phyloP scores from a whole-genome alignment of 2,329 filamentous ascomycete genomes.

The Onygenales sp. region DNA sequence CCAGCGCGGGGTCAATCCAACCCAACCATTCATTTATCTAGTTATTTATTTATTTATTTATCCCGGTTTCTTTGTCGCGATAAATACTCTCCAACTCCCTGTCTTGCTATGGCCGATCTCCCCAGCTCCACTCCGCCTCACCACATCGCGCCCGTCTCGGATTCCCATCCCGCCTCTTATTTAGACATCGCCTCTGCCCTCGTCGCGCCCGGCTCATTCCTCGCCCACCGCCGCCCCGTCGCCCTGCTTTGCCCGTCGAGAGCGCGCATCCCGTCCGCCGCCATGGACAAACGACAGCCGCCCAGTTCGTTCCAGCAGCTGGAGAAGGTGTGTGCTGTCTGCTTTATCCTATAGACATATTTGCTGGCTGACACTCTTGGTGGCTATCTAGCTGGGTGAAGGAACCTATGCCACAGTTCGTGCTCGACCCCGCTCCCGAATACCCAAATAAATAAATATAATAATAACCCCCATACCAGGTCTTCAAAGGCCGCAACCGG shows the following conservation, averaged over 20 bases:
- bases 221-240: slow-evolving; percentile 18
- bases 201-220: slow-evolving; percentile 28
- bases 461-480: slow-evolving; percentile 41
- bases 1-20: too few species aligned
- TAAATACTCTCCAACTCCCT: too few species aligned
- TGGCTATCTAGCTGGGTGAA: slow-evolving; percentile 63
- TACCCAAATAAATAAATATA: neutral
- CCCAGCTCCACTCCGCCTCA: neutral
- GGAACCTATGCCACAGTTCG: slow-evolving; percentile 95
- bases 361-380: slow-evolving; percentile 5
- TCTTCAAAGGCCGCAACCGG: slow-evolving; percentile 96
- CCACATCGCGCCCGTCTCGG: neutral
- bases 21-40: too few species aligned
- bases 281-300: slow-evolving; percentile 85
- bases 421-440: slow-evolving; percentile 4
- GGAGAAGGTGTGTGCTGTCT: slow-evolving; percentile 54
- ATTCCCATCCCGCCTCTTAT: slow-evolving; percentile 7
- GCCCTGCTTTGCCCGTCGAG: slow-evolving; percentile 9
- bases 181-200: slow-evolving; percentile 24
- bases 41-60: too few species aligned
- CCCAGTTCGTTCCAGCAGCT: slow-evolving; percentile 98
- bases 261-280: slow-evolving; percentile 2
- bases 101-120: neutral
- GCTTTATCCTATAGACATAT: slow-evolving; percentile 2
- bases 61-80: too few species aligned